phyloP scores from a whole-genome alignment of 1,284 basidiomycete genomes.

The Ustilago vetiveriae region DNA sequence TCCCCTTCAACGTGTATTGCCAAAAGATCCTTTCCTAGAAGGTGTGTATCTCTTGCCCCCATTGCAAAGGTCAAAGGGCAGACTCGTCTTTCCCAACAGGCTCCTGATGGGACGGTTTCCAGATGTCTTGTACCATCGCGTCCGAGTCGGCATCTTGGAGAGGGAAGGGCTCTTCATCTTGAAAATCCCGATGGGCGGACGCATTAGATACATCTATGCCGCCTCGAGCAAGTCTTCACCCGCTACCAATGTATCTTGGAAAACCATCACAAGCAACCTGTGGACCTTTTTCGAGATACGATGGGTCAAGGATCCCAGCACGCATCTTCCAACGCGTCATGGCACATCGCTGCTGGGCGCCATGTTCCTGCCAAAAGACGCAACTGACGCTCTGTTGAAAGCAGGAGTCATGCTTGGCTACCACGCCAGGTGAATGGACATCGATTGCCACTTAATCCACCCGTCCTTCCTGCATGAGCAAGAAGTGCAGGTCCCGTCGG shows the following conservation, averaged over 20 bases:
- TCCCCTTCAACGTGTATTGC: not conserved
- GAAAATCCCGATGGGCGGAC: not conserved
- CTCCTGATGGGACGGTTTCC: not conserved
- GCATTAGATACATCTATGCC: not conserved
- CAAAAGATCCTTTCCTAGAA: not conserved
- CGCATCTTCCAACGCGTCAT: not conserved
- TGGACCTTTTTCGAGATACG: constrained; percentile 10
- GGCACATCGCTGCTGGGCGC: constrained; percentile 2
- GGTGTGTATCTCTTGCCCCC: constrained; percentile 9
- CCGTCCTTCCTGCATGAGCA: no score
- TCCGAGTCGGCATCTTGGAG: no score
- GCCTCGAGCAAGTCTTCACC: not conserved
- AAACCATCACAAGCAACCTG: not conserved
- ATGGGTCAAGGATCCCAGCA: not conserved
- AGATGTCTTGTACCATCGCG: not conserved
- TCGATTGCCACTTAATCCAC: no score
- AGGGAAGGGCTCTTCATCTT: not conserved
- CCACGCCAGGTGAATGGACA: no score
- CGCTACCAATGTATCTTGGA: not conserved
- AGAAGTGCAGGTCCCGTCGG: no score
- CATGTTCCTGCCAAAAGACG: constrained; percentile 2
- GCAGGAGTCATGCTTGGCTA: not conserved
- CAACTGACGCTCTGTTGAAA: not conserved
- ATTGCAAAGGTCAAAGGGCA: not conserved
- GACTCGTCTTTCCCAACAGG: not conserved